These are phyloP conservation scores for Apophysomyces variabilis DNA, from an alignment of 371 early-diverging fungal genomes.

Conservation along the genomic window DNA sequence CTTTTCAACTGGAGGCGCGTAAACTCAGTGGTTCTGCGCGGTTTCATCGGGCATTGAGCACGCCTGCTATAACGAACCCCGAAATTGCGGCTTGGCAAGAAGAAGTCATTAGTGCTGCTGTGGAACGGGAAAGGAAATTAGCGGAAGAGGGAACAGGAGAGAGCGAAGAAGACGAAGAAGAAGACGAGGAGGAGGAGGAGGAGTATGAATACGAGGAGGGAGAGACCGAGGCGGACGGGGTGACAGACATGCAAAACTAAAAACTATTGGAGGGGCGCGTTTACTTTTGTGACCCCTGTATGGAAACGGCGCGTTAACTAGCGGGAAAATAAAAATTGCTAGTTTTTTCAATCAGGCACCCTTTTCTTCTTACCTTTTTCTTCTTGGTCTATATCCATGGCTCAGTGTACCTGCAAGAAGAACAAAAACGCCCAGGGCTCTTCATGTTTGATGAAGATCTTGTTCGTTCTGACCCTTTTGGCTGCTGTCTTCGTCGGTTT, in stretches of 20 bases:
- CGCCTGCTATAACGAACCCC: conserved; percentile 23
- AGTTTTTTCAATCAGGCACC: neutral
- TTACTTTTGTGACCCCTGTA: conserved; percentile 6
- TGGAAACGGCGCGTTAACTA: neutral
- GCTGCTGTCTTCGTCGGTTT: conserved; percentile 39
- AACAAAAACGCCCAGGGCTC: conserved; percentile 3
- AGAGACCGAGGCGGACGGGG: conserved; percentile 19
- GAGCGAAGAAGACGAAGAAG: conserved; percentile 1
- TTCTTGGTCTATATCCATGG: neutral
- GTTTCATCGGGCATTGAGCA: conserved; percentile 37
- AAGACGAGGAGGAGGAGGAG: conserved; percentile 1
- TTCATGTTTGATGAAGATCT: conserved; percentile 25
- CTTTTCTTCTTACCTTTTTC: conserved; percentile 6
- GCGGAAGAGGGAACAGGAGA: conserved; percentile 10
- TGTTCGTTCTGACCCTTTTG: conserved; percentile 31
- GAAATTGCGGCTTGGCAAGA: conserved; percentile 24
- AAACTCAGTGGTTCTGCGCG: conserved; percentile 23
- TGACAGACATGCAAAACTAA: neutral
- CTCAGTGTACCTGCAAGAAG: conserved; percentile 11
- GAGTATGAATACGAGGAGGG: conserved; percentile 16
- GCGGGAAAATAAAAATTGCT: neutral
- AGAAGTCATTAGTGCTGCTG: conserved; percentile 8
- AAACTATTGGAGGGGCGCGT: neutral
- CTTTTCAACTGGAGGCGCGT: conserved; percentile 21
- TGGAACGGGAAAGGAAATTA: conserved; percentile 9